Base-by-base conservation (phyloP, 2,329 filamentous ascomycete species). In the Microcyclospora tardicrescens region DNA sequence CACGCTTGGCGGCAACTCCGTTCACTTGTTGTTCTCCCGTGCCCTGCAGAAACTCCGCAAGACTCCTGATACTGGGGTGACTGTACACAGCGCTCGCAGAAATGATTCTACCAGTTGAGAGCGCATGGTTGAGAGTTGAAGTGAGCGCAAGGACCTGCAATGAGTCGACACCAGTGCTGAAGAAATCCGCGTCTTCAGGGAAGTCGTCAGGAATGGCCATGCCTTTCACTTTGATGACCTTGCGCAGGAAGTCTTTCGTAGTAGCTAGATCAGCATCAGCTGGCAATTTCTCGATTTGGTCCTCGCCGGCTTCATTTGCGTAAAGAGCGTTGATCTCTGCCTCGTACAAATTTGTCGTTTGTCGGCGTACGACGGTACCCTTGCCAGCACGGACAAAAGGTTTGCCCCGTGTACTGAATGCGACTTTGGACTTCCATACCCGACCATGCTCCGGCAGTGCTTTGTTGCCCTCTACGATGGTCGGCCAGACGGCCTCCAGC, bases 251-350 rank as follows among this genome's bases (percentile, higher is more conserved):
- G 10, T 28, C 33, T 10, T 39, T 48, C 5, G 45, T 36, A 11
- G 12, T 16, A 10, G 14, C 12, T 13, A 16, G 42, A 31, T 45
- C 42, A 10, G 33, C 39, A 2, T 31, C 13, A 3, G 29, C 33
- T 6, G 39, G 40, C 6, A 49, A 24, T 32, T 49, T 38, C 12
- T 30, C 41, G 29, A 46, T 33, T 27, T 43, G 15, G 13, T 48
- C 41, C 6, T 43, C 42, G n/a, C 35, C 41, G 11, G 36, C 37
- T 15, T 47, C 40, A 27, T 41, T 37, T 10, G 34, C 39, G 45
- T 71, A 72, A 6, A 71, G 53, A 1, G 55, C 53, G 4, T 70
- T 61, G 31, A 72, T 69, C 39, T 70, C 67, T 2, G 60, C 44
- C 2, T 48, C 48, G 31, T 68, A 72, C 1, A 63, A 49, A 2